phyloP scores from a whole-genome alignment of 2,329 filamentous ascomycete species.

The Ascochyta clinopodiicola region DNA sequence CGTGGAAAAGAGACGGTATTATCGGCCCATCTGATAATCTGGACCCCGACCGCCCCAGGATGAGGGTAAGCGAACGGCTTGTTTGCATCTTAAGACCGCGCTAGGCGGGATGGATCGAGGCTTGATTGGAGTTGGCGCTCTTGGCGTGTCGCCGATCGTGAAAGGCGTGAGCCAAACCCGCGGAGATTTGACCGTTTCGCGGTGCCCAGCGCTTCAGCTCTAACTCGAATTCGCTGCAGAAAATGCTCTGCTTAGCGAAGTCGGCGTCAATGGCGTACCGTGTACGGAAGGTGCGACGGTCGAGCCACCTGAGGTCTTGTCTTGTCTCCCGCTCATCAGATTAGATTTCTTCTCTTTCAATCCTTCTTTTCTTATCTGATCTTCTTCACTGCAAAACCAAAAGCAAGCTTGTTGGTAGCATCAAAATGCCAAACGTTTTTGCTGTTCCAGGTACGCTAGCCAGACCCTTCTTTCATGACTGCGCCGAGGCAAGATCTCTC shows the following conservation, averaged over 20 bases:
- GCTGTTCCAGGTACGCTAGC: slow-evolving; percentile 66
- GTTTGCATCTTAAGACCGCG: slow-evolving; percentile 14
- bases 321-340: slow-evolving; percentile 25
- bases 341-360: slow-evolving; percentile 25
- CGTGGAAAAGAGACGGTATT: slow-evolving; percentile 16
- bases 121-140: slow-evolving; percentile 33
- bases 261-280: slow-evolving; percentile 1
- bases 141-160: slow-evolving; percentile 24
- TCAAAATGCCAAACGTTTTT: slow-evolving; percentile 70
- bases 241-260: neutral
- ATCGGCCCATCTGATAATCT: slow-evolving; percentile 44
- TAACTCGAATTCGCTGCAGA: slow-evolving; percentile 8
- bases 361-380: slow-evolving; percentile 4
- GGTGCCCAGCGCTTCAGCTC: slow-evolving; percentile 1
- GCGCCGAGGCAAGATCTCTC: neutral
- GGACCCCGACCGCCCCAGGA: slow-evolving; percentile 23
- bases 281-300: neutral
- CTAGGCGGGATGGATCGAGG: slow-evolving; percentile 21
- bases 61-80: slow-evolving; percentile 25
- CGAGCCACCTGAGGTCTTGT: slow-evolving; percentile 1
- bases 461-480: neutral
- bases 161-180: slow-evolving; percentile 5
- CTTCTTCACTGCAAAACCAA: neutral
- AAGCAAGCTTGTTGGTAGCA: neutral
- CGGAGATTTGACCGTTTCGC: slow-evolving; percentile 5